Percentiles rank a stretch among this genome's conserved stretches.
These are phyloP conservation scores for Quercus variabilis DNA, from an alignment of 306 rosid species.

Conservation along the genomic window DNA sequence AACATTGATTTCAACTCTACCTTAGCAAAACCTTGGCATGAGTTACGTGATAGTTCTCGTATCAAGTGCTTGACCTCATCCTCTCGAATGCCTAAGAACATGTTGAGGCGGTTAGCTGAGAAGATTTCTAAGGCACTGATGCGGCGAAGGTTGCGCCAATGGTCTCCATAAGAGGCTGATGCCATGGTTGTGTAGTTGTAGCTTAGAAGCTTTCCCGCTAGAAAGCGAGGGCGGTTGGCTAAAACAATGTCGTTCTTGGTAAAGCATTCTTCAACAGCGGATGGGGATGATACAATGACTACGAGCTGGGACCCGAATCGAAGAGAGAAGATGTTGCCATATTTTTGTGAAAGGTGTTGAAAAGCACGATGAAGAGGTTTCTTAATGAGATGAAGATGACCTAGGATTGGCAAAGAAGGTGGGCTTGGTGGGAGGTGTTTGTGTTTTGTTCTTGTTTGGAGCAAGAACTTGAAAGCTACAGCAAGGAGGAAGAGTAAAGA, in stretches of 20 bases:
- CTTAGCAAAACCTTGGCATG: slow-evolving; percentile 7
- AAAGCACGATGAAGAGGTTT: slow-evolving; percentile 34
- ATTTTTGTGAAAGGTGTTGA: slow-evolving; percentile 28
- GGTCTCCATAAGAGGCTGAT: slow-evolving; percentile 51
- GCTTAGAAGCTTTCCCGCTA: slow-evolving; percentile 32
- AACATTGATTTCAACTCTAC: slow-evolving; percentile 39
- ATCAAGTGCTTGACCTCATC: slow-evolving; percentile 46
- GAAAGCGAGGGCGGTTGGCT: slow-evolving; percentile 42
- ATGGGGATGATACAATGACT: slow-evolving; percentile 43
- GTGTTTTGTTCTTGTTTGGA: not conserved
- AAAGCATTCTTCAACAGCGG: slow-evolving; percentile 60
- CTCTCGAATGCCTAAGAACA: slow-evolving; percentile 25
- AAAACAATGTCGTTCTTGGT: slow-evolving; percentile 57
- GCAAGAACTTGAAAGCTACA: slow-evolving; percentile 18
- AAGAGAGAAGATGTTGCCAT: slow-evolving; percentile 38
- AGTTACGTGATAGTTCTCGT: slow-evolving; percentile 11
- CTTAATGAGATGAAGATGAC: slow-evolving; percentile 53
- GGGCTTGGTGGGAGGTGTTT: slow-evolving; percentile 56
- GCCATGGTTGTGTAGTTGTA: slow-evolving; percentile 37
- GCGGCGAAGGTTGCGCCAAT: slow-evolving; percentile 85
- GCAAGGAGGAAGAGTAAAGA: slow-evolving; percentile 9
- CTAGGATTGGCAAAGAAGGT: slow-evolving; percentile 49
- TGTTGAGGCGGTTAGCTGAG: slow-evolving; percentile 31
- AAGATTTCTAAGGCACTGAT: slow-evolving; percentile 53
- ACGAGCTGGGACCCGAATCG: slow-evolving; percentile 29